Conservation (phyloP, 768 basidiomycete species). For the Trametes cinnabarina region DNA sequence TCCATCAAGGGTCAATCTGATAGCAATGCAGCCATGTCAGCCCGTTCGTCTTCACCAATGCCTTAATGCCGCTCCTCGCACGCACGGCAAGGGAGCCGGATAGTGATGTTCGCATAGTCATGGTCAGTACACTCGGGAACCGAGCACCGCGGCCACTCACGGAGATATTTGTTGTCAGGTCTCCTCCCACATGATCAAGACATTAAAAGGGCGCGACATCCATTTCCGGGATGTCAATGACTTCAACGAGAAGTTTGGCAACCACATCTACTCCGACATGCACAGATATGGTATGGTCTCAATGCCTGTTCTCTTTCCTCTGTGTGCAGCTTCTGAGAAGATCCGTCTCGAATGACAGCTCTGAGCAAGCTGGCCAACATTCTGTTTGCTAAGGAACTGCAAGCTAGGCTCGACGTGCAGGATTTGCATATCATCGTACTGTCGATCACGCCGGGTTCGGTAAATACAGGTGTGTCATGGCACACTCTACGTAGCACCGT, state of each 20-base stretch:
- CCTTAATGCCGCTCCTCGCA: conserved; percentile 51
- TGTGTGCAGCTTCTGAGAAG: neutral
- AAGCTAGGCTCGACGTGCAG: conserved; percentile 41
- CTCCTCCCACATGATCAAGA: conserved; percentile 6
- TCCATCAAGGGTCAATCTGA: conserved; percentile 6
- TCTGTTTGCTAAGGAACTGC: conserved; percentile 50
- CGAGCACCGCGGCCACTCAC: no score
- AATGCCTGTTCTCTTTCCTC: neutral
- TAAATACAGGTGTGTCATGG: conserved; percentile 33
- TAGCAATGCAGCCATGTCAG: conserved; percentile 42
- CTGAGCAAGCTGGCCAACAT: conserved; percentile 51
- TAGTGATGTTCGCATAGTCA: conserved; percentile 61
- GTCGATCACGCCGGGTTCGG: conserved; percentile 42
- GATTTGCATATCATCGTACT: conserved; percentile 40
- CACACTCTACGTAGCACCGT: neutral
- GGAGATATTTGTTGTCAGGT: no score
- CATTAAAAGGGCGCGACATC: conserved; percentile 8
- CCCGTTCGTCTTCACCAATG: conserved; percentile 54
- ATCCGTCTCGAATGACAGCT: conserved; percentile 30
- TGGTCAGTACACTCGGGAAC: no score
- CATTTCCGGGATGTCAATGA: conserved; percentile 26
- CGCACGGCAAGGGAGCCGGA: conserved; percentile 45
- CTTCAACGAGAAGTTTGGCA: conserved; percentile 26
- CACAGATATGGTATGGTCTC: conserved; percentile 20
- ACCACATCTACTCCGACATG: conserved; percentile 11